Base-by-base conservation (phyloP, 768 basidiomycete species). In the Tubosaeta sp. region DNA sequence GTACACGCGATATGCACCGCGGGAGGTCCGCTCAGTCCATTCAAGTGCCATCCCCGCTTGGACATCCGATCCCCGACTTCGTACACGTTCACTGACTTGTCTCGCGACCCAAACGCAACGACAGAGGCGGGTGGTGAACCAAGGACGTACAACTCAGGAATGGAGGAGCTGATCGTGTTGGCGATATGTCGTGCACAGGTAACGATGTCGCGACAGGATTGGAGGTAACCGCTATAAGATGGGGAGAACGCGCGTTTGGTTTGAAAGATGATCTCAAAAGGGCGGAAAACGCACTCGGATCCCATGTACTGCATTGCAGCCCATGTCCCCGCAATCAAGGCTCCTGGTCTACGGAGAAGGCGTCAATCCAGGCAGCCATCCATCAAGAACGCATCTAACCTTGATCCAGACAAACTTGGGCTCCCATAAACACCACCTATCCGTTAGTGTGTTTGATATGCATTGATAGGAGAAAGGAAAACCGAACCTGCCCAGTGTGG, bases 301-400 rank as follows among this genome's bases (percentile, higher is more conserved):
- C 95, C 95, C 73, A 97, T 86, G 66, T 90, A 83, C 55, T 95
- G 88, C 84, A 99, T 86, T 2, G 93, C 92, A 7, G 95, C 95
- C 93, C 94, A 99, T 25, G 93, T 85, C 41, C 90, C 95, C 22
- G 95, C 95, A 53, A 99, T 86, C 54, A 97, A 72, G 0, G 94
- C 84, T 6, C 95, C 96, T 1, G 94, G 90, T 34, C 94, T 91
- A 14, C 13, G 31, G 0, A 32, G 29, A 14, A 35, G 19, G 8
- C 6, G 41, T 52, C 25, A 31, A 27, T 30, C 18, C 11, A 11
- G 3, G 16, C n/a, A 13, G 10, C 14, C 4, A 12, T 21, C 4
- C 16, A 42, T 32, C 40, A 21, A 41, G 25, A 18, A 19, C 6
- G 12, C 19, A 0, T 59, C 79, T 55, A 61, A 93, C 91, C 92